Percentiles rank a stretch among this genome's conserved stretches.
Evolutionary conservation across 306 rosid species (phyloP).

Genomic region (Gleditsia sinensis): DNA sequence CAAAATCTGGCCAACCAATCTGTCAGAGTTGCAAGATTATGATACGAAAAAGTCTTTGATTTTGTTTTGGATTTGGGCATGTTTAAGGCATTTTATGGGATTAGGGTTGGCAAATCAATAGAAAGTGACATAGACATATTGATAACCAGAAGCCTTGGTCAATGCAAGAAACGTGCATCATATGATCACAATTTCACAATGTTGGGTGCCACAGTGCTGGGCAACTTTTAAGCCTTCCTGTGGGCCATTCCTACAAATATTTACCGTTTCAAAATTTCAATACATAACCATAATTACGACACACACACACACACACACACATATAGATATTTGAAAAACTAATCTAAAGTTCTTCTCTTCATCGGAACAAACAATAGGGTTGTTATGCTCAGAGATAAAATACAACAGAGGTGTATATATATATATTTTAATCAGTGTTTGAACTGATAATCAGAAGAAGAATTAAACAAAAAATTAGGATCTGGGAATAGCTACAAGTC

Average conservation of each 20-base stretch:
- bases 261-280: background rate
- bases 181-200: conserved; percentile 31
- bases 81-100: conserved; percentile 34
- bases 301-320: background rate
- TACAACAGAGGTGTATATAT: no score
- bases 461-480: no score
- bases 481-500: no score
- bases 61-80: conserved; percentile 43
- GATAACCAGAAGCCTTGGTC: conserved; percentile 33
- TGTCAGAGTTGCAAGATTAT: conserved; percentile 35
- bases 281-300: background rate
- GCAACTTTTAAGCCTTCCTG: background rate
- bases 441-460: no score
- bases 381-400: no score
- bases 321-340: no score
- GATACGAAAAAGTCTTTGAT: conserved; percentile 38
- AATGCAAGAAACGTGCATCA: conserved; percentile 39
- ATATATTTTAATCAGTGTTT: no score
- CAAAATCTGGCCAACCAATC: conserved; percentile 53
- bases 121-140: conserved; percentile 23
- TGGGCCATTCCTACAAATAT: background rate
- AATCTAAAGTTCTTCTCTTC: no score
- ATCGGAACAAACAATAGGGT: no score
- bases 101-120: conserved; percentile 41
- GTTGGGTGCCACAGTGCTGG: conserved; percentile 27